Base-by-base conservation (phyloP, 179 eudicot genomes). In the Spinacia oleracea region DNA sequence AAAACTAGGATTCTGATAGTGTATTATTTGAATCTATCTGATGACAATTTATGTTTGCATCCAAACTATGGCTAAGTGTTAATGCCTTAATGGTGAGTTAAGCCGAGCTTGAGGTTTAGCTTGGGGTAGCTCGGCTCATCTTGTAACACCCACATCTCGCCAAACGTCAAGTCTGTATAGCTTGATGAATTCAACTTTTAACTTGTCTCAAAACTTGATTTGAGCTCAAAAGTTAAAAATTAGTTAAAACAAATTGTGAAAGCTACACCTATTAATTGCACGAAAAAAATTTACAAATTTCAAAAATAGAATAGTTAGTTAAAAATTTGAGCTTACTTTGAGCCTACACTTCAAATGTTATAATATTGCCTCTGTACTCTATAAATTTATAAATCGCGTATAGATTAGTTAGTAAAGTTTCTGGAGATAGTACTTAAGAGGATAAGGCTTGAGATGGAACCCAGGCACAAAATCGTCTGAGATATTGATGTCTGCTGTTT, bases 21-120 rank as follows among this genome's bases (percentile, higher is more conserved):
- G n/a, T 43, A 34, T 32, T 7, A 64, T 51, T 40, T 46, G 25
- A 51, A 35, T 73, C 55, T 20, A 53, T 73, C 25, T 40, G 9
- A 73, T 68, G 81, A n/a, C 18, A 31, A 58, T 23, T 46, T 18
- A 72, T 32, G 51, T 1, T 21, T 72, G 63, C 29, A 25, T 63
- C 67, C 1, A 9, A 72, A 25, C 18, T 79, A 63, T 25, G 15
- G 23, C 6, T 72, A 63, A 20, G 76, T 27, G 60, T 4, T 16
- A 38, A 15, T 72, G 46, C 53, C 40, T 38, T 38, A 38, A 38
- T 38, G 40, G 40, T 20, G 63, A 34, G 60, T 27, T 72, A 14
- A 32, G 46, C 63, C 23, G 3, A 21, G 66, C 65, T 38, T 32
- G 43, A 5, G n/a, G 29, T 6, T n/a, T 42, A 20, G 45, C 35